These are phyloP conservation scores for Tricharina praecox DNA, from an alignment of 495 filamentous ascomycete species.

Conservation along the genomic window DNA sequence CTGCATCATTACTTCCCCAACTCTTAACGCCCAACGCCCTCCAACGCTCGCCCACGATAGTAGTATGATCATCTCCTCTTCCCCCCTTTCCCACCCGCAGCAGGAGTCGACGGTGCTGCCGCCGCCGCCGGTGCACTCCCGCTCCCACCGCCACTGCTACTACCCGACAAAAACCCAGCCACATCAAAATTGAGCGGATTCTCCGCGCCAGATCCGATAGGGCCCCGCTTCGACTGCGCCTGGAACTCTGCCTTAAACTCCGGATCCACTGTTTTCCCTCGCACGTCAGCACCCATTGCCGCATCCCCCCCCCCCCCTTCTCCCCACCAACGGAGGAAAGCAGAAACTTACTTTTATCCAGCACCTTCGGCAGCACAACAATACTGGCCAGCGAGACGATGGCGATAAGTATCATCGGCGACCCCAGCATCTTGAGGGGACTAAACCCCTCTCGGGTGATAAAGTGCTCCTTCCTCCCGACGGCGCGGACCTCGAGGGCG, in stretches of 20 bases:
- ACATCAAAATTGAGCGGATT: conserved; percentile 19
- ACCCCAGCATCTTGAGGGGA: conserved; percentile 60
- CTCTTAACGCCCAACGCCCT: too few species aligned
- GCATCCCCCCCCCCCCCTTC: too few species aligned
- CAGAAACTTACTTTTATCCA: conserved; percentile 73
- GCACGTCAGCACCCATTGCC: neutral
- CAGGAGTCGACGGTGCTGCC: too few species aligned
- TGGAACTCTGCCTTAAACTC: conserved; percentile 87
- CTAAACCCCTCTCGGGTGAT: conserved; percentile 25
- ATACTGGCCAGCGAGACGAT: conserved; percentile 64
- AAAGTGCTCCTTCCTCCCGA: conserved; percentile 16
- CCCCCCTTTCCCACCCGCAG: too few species aligned
- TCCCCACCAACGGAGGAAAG: too few species aligned
- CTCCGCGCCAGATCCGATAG: conserved; percentile 27
- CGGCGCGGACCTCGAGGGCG: too few species aligned
- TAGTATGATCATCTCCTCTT: too few species aligned
- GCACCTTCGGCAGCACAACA: conserved; percentile 77
- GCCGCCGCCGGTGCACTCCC: neutral
- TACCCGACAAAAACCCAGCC: conserved; percentile 20
- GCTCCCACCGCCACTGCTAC: too few species aligned
- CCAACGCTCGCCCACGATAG: too few species aligned
- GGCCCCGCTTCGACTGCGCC: conserved; percentile 61
- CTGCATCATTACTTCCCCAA: too few species aligned
- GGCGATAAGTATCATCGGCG: conserved; percentile 86
- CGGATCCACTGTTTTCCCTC: conserved; percentile 69